Conservation (phyloP, 2,329 filamentous ascomycete genomes). For the Ceratocystis harringtonii region DNA sequence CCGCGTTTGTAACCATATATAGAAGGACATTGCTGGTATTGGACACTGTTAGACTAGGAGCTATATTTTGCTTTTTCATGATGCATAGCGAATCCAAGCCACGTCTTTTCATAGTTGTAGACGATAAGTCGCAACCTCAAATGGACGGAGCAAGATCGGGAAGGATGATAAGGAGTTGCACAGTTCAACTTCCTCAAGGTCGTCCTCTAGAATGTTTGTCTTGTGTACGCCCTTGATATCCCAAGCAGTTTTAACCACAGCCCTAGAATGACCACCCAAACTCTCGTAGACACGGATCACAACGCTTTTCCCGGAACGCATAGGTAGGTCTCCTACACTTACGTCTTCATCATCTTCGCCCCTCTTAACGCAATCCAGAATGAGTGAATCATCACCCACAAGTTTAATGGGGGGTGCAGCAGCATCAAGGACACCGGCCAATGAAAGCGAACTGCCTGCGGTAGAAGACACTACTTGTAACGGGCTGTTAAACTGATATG, state of each 20-base stretch:
- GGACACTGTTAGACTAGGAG: neutral
- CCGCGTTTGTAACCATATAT: too few species aligned
- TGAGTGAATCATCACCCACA: constrained; percentile 48
- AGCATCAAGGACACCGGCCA: constrained; percentile 18
- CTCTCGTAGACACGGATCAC: constrained; percentile 80
- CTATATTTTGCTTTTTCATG: too few species aligned
- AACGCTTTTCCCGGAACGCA: constrained; percentile 59
- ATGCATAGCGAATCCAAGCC: neutral
- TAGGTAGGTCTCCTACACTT: constrained; percentile 41
- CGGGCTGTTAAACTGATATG: constrained; percentile 81
- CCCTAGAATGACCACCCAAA: constrained; percentile 65
- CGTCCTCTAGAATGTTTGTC: constrained; percentile 80
- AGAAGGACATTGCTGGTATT: neutral
- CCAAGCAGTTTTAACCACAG: constrained; percentile 51
- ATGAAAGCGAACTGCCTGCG: constrained; percentile 18
- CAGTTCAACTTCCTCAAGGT: constrained; percentile 49
- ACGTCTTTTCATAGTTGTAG: constrained; percentile 30
- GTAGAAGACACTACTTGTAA: constrained; percentile 29
- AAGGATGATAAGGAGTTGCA: constrained; percentile 30
- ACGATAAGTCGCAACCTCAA: constrained; percentile 73
- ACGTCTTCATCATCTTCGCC: constrained; percentile 78
- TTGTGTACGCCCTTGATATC: constrained; percentile 64
- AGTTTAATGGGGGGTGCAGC: constrained; percentile 44
- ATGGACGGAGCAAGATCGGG: constrained; percentile 54
- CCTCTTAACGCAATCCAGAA: constrained; percentile 83